A percentile compares a stretch with the other conserved stretches of the same genome.
phyloP scores from a whole-genome alignment of 108 stramenopile genomes.

The Hondaea fermentalgiana region DNA sequence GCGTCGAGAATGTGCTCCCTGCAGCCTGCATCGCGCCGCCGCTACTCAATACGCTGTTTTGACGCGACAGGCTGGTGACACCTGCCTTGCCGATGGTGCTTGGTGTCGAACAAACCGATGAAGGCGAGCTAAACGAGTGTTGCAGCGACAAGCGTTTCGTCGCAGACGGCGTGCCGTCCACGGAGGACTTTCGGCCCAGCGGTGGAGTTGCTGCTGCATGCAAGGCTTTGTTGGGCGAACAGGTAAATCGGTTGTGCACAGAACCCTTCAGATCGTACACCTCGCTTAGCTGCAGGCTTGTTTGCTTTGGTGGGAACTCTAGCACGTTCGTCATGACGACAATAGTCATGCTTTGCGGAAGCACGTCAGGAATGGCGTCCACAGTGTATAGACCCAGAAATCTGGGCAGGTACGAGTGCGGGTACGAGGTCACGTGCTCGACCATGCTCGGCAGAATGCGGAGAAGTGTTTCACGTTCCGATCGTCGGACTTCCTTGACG shows the following conservation, averaged over 20 bases:
- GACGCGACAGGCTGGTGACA: not conserved
- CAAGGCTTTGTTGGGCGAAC: not conserved
- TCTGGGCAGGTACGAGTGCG: not conserved
- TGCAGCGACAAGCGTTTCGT: not conserved
- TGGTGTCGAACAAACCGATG: not conserved
- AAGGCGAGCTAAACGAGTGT: not conserved
- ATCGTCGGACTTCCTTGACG: not conserved
- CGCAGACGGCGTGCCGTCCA: not conserved
- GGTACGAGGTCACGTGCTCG: not conserved
- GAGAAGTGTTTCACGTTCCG: not conserved
- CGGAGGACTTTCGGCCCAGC: not conserved
- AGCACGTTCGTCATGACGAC: not conserved
- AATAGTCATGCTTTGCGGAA: not conserved
- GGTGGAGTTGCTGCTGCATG: not conserved
- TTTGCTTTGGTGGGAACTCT: not conserved
- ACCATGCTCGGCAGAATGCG: slow-evolving; percentile 10
- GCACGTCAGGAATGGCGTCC: not conserved
- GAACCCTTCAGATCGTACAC: slow-evolving; percentile 8
- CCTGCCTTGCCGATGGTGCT: not conserved
- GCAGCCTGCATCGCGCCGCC: not conserved
- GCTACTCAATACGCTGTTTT: not conserved
- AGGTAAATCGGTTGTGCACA: not conserved
- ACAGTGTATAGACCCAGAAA: not conserved
- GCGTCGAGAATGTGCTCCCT: not conserved
- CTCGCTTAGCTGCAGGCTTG: not conserved